phyloP scores from a whole-genome alignment of 352 stramenopile genomes.

The Globisporangium barbulae region DNA sequence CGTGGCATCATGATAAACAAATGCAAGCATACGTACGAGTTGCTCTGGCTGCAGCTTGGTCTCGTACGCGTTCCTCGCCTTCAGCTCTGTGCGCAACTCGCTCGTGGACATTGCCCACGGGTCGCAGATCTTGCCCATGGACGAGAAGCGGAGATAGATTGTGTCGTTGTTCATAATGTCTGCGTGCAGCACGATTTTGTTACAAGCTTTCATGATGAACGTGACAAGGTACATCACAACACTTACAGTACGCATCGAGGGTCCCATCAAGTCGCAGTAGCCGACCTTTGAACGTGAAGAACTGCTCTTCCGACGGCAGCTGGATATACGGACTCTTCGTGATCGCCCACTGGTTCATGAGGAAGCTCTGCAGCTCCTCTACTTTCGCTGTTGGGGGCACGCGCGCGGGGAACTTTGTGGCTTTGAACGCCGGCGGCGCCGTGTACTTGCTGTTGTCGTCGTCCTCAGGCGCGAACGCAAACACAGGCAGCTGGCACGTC shows the following conservation, averaged over 20 bases:
- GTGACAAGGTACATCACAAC: not conserved
- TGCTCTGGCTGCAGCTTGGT: constrained; percentile 64
- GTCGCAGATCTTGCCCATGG: constrained; percentile 58
- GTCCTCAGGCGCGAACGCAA: constrained; percentile 16
- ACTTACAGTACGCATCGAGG: constrained; percentile 65
- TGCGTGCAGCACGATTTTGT: constrained; percentile 14
- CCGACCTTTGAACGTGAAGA: constrained; percentile 71
- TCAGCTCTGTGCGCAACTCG: constrained; percentile 57
- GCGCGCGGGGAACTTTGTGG: constrained; percentile 52
- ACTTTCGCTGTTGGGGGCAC: constrained; percentile 40
- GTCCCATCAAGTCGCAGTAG: constrained; percentile 58
- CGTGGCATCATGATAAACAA: not conserved
- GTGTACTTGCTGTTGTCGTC: constrained; percentile 12
- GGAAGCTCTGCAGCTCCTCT: constrained; percentile 49
- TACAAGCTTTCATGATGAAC: not conserved
- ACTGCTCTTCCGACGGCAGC: constrained; percentile 46
- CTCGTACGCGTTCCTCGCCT: constrained; percentile 54
- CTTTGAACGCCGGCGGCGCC: constrained; percentile 32
- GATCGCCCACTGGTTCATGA: constrained; percentile 60
- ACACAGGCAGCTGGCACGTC: constrained; percentile 44
- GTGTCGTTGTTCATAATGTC: constrained; percentile 69
- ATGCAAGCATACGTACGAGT: constrained; percentile 29
- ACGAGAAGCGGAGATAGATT: constrained; percentile 67
- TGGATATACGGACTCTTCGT: constrained; percentile 48
- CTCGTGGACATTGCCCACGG: constrained; percentile 79